A percentile compares a stretch with the other conserved stretches of the same genome.
Evolutionary conservation across 2,329 filamentous ascomycete species (phyloP).

Genomic region (Plenodomus biglobosus): DNA sequence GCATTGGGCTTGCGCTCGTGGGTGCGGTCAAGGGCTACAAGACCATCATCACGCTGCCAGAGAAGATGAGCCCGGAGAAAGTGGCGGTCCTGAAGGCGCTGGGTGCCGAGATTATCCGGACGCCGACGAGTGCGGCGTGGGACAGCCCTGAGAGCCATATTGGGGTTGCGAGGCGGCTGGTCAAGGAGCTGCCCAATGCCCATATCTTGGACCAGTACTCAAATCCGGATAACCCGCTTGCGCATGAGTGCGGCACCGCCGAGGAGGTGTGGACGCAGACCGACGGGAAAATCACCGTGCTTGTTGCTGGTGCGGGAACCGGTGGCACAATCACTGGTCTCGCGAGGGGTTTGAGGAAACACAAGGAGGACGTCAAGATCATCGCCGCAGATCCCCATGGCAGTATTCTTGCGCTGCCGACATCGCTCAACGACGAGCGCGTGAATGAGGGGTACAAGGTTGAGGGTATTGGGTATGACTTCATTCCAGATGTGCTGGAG

Average conservation of each 20-base stretch:
- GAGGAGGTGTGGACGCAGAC: constrained; percentile 97
- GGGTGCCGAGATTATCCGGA: constrained; percentile 95
- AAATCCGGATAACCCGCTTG: constrained; percentile 87
- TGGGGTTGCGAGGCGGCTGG: constrained; percentile 82
- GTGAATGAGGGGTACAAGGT: constrained; percentile 92
- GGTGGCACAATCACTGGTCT: constrained; percentile 94
- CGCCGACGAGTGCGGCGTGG: constrained; percentile 91
- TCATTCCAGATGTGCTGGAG: constrained; percentile 90
- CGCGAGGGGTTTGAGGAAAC: constrained; percentile 80
- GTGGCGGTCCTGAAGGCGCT: constrained; percentile 91
- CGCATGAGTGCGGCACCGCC: constrained; percentile 91
- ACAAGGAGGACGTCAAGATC: constrained; percentile 81
- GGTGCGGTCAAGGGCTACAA: constrained; percentile 97
- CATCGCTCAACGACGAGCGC: constrained; percentile 74
- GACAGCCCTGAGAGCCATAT: constrained; percentile 97
- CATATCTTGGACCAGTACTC: constrained; percentile 97
- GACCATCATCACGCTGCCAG: constrained; percentile 96
- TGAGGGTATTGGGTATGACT: constrained; percentile 98
- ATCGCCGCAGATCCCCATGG: constrained; percentile 91
- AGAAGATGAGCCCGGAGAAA: constrained; percentile 99
- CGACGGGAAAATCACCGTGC: constrained; percentile 73
- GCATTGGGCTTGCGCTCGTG: constrained; percentile 91
- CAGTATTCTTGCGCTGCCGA: constrained; percentile 84
- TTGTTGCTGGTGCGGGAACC: constrained; percentile 91
- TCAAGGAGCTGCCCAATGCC: constrained; percentile 95